Percentiles rank a stretch among this genome's conserved stretches.
Conservation (phyloP, 331 rosid genomes). For the Dryas integrifolia region DNA sequence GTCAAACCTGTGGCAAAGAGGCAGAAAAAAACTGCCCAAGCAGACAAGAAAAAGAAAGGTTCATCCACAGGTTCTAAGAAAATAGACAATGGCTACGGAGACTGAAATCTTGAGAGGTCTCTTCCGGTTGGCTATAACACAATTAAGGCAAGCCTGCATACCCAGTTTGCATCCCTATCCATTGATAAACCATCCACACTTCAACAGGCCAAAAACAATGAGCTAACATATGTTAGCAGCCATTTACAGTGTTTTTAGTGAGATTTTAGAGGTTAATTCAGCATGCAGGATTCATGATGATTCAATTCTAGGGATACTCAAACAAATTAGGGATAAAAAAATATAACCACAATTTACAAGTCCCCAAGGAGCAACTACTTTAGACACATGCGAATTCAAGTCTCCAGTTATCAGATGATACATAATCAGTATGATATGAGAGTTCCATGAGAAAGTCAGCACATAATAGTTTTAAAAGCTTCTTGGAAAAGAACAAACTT, state of each 20-base stretch:
- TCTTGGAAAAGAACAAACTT: not conserved
- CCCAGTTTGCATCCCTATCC: not conserved
- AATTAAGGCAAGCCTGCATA: not conserved
- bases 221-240: not conserved
- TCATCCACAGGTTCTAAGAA: not conserved
- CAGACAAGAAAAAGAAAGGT: not conserved
- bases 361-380: not conserved
- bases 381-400: not conserved
- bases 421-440: not conserved
- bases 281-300: not conserved
- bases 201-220: not conserved
- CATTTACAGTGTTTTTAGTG: not conserved
- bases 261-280: not conserved
- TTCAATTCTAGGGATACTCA: too few relatives aligned
- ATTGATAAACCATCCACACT: slow-evolving; percentile 1
- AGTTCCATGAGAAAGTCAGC: not conserved
- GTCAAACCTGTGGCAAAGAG: not conserved
- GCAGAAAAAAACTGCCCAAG: not conserved
- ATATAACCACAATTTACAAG: not conserved
- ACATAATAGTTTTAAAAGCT: not conserved
- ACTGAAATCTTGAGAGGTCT: slow-evolving; percentile 1
- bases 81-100: not conserved
- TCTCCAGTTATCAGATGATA: not conserved
- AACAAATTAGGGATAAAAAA: too few relatives aligned
- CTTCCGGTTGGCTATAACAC: not conserved